Percentiles rank a stretch among this genome's conserved stretches.
phyloP scores from a whole-genome alignment of 2,329 filamentous ascomycete genomes.

The Exophiala bonariae region DNA sequence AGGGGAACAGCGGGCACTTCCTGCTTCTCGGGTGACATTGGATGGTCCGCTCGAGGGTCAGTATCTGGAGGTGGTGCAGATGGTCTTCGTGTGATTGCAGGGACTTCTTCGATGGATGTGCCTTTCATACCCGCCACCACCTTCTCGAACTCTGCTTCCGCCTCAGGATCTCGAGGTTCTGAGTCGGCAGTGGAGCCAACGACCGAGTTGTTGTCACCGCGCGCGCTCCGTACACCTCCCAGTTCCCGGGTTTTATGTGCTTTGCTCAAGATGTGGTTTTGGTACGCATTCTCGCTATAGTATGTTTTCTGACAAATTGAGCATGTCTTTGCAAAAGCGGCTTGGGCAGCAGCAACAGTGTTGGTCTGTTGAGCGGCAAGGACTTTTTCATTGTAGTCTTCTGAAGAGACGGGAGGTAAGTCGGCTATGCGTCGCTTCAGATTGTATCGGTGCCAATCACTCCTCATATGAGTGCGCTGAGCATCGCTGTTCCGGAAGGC shows the following conservation, averaged over 20 bases:
- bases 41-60: constrained; percentile 35
- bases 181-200: constrained; percentile 54
- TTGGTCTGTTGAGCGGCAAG: constrained; percentile 84
- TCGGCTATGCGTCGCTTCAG: constrained; percentile 91
- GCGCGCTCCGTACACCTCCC: constrained; percentile 44
- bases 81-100: constrained; percentile 42
- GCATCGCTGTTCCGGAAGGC: constrained; percentile 92
- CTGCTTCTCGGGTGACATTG: constrained; percentile 34
- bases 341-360: constrained; percentile 81
- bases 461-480: constrained; percentile 95
- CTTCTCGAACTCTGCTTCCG: constrained; percentile 63
- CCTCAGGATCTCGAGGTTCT: constrained; percentile 36
- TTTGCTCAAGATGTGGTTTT: constrained; percentile 86
- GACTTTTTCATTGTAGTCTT: constrained; percentile 94
- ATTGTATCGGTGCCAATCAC: constrained; percentile 98
- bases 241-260: constrained; percentile 75
- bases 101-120: constrained; percentile 55
- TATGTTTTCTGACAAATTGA: constrained; percentile 85
- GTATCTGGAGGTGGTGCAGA: constrained; percentile 41
- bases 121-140: constrained; percentile 77
- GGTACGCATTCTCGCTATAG: constrained; percentile 93
- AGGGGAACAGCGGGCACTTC: constrained; percentile 39
- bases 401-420: constrained; percentile 84
- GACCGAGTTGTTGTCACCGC: constrained; percentile 44
- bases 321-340: constrained; percentile 83